Evolutionary conservation across 1,284 basidiomycete species (phyloP), one percentile per base, ranked within the genome.

Genomic region (Trichosporon coremiiforme): DNA sequence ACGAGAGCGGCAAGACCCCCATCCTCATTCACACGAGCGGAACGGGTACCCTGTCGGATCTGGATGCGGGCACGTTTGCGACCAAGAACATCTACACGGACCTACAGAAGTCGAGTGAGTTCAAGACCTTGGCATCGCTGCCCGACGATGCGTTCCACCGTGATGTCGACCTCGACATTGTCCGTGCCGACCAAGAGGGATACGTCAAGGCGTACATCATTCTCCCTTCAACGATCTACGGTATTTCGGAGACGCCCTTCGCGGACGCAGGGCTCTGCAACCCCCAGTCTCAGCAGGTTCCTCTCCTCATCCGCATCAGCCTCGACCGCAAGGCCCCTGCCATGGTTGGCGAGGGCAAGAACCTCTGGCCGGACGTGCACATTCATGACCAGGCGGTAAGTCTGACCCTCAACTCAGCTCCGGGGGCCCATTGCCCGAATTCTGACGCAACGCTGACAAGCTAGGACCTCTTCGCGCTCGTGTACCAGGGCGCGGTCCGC

Each of bases 1-100:
- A 77, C 33, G 75, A 76, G 63, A 78, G 74, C n/a, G 77, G 79
- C 22, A 74, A 76, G 47, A 69, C 74, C 35, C 76, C 79, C 9
- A 72, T 84, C 15, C 77, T 82, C 57, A 81, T 85, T 36, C 83
- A 85, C 68, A 85, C 84, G 12, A 80, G 78, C 66, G 83, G 83
- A 12, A 84, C 82, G 8, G 83, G 82, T 63, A 75, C 80, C 17
- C 68, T 84, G 25, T 73, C 77, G 10, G 80, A 83, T 70, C 77
- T 71, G 12, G 53, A 57, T 20, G 65, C 65, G 4, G 71, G 71
- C 31, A 65, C 22, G 10, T 17, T 35, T 6, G 25, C 66, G 8
- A 76, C 71, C 55, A 71, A 77, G 53, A 75, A 75, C 73, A 77
- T 81, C 67, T 81, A 78, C 71, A 79, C 80, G 50, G 80, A 81